These are phyloP conservation scores for Microstegium vimineum DNA, from an alignment of 176 grass and related monocot species.

Conservation along the genomic window DNA sequence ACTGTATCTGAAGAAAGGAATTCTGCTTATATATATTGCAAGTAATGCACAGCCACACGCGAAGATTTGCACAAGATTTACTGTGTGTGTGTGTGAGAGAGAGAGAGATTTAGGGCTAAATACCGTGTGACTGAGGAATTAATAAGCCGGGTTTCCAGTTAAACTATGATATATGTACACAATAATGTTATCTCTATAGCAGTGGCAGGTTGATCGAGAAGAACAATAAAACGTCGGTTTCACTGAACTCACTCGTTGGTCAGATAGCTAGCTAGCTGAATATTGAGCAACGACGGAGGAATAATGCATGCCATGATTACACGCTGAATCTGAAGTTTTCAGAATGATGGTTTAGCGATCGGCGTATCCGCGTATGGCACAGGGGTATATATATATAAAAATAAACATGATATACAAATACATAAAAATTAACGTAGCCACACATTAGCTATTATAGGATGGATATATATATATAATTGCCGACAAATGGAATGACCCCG, in stretches of 20 bases:
- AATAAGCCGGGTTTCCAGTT: not conserved
- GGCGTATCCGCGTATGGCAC: not conserved
- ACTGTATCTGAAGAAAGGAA: too few species aligned
- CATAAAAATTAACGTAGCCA: not conserved
- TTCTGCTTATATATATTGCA: too few species aligned
- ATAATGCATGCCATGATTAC: not conserved
- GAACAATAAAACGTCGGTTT: not conserved
- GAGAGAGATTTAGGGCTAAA: not conserved
- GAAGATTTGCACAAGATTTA: not conserved
- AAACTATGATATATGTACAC: not conserved
- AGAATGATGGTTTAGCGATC: not conserved
- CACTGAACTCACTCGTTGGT: not conserved
- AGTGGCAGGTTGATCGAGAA: not conserved
- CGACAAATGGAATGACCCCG: not conserved
- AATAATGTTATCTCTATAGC: not conserved
- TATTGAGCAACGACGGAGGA: not conserved
- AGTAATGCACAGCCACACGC: too few species aligned
- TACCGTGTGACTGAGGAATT: not conserved
- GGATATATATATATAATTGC: not conserved
- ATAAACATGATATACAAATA: not conserved
- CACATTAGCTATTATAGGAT: not conserved
- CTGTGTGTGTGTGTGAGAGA: too few species aligned
- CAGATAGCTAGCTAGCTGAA: not conserved
- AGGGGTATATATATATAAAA: not conserved
- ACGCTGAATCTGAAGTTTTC: slow-evolving; percentile 1